These are phyloP conservation scores for Ceriops tagal DNA, from an alignment of 345 rosid genomes.

Conservation along the genomic window DNA sequence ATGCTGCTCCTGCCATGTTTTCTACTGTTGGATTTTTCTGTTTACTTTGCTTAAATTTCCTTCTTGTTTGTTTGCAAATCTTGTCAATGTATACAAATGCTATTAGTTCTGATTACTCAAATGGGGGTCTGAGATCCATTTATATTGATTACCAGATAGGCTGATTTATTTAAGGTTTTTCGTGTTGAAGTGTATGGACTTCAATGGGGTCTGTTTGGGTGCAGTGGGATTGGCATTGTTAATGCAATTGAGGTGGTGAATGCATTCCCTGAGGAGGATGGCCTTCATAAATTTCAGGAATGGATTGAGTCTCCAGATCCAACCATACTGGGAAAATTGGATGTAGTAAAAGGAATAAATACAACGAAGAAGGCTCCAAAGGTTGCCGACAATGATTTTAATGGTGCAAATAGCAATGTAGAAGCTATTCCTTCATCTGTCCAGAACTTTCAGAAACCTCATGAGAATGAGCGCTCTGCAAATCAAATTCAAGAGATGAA, in stretches of 20 bases:
- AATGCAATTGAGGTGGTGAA: conserved; percentile 92
- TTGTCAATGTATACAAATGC: background rate
- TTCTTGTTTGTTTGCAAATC: background rate
- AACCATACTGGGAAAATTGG: conserved; percentile 63
- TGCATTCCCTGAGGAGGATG: conserved; percentile 93
- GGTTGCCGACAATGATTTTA: conserved; percentile 25
- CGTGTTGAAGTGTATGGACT: conserved; percentile 10
- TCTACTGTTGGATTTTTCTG: background rate
- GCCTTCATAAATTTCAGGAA: conserved; percentile 78
- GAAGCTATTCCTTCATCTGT: conserved; percentile 29
- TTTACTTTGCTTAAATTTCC: background rate
- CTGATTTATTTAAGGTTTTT: conserved; percentile 2
- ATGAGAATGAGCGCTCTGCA: conserved; percentile 26
- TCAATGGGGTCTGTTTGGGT: conserved; percentile 21
- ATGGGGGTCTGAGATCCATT: background rate
- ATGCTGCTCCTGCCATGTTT: background rate
- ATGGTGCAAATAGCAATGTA: conserved; percentile 9
- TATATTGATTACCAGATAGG: conserved; percentile 6
- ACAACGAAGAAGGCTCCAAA: conserved; percentile 44
- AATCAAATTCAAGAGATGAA: conserved; percentile 42
- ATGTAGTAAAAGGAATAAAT: conserved; percentile 33
- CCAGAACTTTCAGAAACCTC: conserved; percentile 27
- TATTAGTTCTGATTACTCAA: too few species aligned
- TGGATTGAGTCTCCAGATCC: conserved; percentile 99
- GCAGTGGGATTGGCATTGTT: conserved; percentile 97